These are phyloP conservation scores for Pachyrhizus erosus DNA, from an alignment of 306 rosid genomes.

Conservation along the genomic window DNA sequence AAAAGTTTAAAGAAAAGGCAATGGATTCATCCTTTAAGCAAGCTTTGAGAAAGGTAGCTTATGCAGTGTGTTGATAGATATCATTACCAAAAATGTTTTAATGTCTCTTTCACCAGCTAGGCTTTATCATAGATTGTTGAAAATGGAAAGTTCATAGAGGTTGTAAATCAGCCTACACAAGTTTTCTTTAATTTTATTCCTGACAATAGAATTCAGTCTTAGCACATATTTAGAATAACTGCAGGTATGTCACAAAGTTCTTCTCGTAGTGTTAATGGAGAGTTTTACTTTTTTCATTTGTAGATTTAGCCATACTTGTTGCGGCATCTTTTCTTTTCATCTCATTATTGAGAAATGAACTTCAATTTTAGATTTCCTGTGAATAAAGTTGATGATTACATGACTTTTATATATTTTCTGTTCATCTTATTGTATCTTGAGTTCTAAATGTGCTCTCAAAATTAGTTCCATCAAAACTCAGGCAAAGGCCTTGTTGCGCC, in stretches of 20 bases:
- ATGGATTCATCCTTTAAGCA: constrained; percentile 29
- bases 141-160: constrained; percentile 31
- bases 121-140: constrained; percentile 15
- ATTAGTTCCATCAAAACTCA: background rate
- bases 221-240: constrained; percentile 29
- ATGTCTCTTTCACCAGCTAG: constrained; percentile 28
- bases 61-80: constrained; percentile 20
- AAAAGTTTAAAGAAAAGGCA: constrained; percentile 6
- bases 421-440: background rate
- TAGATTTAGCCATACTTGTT: constrained; percentile 15
- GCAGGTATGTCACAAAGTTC: constrained; percentile 15
- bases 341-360: constrained; percentile 21
- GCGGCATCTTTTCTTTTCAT: constrained; percentile 20
- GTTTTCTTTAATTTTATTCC: constrained; percentile 16
- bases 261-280: constrained; percentile 31
- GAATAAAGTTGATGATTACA: constrained; percentile 12
- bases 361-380: background rate
- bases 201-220: background rate
- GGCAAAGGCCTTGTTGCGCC: background rate
- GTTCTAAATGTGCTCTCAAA: background rate
- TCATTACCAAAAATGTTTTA: constrained; percentile 20
- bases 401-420: background rate
- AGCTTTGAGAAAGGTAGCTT: constrained; percentile 25
- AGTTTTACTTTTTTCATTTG: constrained; percentile 30
- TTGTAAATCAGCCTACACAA: constrained; percentile 36